Base-by-base conservation (phyloP, 805 yeast genomes). In the Candida vaughaniae region DNA sequence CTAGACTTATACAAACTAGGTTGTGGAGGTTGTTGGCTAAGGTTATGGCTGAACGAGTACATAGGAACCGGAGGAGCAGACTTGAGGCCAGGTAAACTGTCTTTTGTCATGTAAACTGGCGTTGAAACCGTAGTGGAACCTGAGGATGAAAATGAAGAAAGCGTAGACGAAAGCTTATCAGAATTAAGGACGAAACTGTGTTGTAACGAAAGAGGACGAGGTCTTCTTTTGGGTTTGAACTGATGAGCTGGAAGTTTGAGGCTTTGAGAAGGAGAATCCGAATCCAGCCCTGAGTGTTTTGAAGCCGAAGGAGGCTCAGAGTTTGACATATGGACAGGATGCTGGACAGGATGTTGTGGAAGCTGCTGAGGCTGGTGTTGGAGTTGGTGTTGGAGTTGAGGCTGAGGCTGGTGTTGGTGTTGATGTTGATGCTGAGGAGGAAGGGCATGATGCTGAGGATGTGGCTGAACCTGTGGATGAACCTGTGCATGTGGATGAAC, bases 151-250 rank as follows among this genome's bases (percentile, higher is more conserved):
- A 41, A 34, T 20, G 42, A 39, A 12, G 43, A 41, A 17, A 44
- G 25, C n/a, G 45, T 36, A 16, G 43, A 29, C 9, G 43, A 39
- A 10, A 45, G 29, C 20, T 41, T 45, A 32, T 45, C 48, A 9
- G 49, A 39, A 25, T 52, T 53, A 18, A 50, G 50, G 18, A 53
- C 42, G 41, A 52, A 54, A 14, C 68, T 57, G 39, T 60, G 64
- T 42, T 51, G 62, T 30, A 67, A 56, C 10, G 66, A 41, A 31
- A 67, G 50, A 5, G 72, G 73, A 27, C 61, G 44, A 11, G 72
- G 72, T 38, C 73, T 55, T 35, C 65, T 47, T 40, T 62, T 64
- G 5, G 69, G 69, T 42, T 63, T 67, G 45, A 55, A 62, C 22
- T 55, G 50, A 36, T 51, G 50, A 10, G 32, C 22, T 11, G 39